A percentile compares a stretch with the other conserved stretches of the same genome.
phyloP scores from a whole-genome alignment of 345 rosid species.

The Eutrema japonicum region DNA sequence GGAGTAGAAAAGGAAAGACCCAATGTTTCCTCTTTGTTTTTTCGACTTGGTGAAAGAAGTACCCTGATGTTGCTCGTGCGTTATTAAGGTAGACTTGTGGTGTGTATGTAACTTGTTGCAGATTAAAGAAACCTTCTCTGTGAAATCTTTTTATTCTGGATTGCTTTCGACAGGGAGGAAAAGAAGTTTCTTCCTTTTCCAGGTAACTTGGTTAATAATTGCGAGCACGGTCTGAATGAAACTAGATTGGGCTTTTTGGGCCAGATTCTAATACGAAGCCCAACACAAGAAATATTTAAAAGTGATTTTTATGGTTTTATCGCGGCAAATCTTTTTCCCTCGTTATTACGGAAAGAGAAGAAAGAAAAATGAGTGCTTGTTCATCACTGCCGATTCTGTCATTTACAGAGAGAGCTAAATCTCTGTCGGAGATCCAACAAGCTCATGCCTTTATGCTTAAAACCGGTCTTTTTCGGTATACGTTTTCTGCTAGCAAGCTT shows the following conservation, averaged over 20 bases:
- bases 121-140: conserved; percentile 68
- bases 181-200: conserved; percentile 6
- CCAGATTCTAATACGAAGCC: too few relatives aligned
- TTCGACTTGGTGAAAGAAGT: too few relatives aligned
- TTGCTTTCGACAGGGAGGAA: too few relatives aligned
- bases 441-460: conserved; percentile 54
- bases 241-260: too few relatives aligned
- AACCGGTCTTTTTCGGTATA: conserved; percentile 45
- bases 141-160: conserved; percentile 41
- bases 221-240: too few relatives aligned
- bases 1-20: too few relatives aligned
- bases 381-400: conserved; percentile 39
- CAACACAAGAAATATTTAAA: too few relatives aligned
- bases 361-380: conserved; percentile 37
- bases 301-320: too few relatives aligned
- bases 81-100: conserved; percentile 57
- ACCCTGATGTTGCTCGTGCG: conserved; percentile 51
- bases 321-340: too few relatives aligned
- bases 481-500: conserved; percentile 53
- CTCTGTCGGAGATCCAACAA: conserved; percentile 51
- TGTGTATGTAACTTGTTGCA: conserved; percentile 37
- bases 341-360: too few relatives aligned
- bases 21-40: too few relatives aligned
- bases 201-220: too few relatives aligned
- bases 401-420: conserved; percentile 44